Base-by-base conservation (phyloP, 2,329 filamentous ascomycete genomes). In the Sporothrix phasma region DNA sequence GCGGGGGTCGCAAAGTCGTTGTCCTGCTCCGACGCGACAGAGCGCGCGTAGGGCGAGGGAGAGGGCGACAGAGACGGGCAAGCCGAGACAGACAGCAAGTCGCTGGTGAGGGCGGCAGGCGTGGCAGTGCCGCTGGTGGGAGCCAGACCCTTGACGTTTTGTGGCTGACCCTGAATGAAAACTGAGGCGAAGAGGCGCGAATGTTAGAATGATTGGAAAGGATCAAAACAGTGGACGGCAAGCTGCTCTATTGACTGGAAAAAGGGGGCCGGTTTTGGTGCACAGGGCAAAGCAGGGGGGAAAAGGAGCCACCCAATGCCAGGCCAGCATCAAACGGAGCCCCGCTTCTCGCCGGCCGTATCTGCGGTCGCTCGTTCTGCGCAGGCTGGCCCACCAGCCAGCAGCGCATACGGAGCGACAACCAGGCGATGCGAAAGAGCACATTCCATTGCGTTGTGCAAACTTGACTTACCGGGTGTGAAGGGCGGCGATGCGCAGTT, bases 1-100 rank as follows among this genome's bases (percentile, higher is more conserved):
- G 72, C 92, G 87, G 39, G 93, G 92, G 73, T 97, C 92, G 76
- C 93, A 96, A 94, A 95, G 76, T 91, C 88, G 69, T 91, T 82
- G 74, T 91, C 88, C 69, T 83, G 80, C 72, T 91, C 88, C 1
- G 86, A 85, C 53, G 82, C 78, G 73, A 87, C 79, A 64, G 89
- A 85, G 70, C 83, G 80, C 69, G 90, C 86, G 68, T 90, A 87
- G 34, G 90, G 90, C 56, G 90, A 89, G 19, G 92, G 91, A 37
- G 91, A 96, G 22, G 92, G 91, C 31, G 91, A 95, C 68, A 94
- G 84, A 65, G 91, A 94, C 69, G 91, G 89, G 79, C 88, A 93
- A 53, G 88, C 86, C 72, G 69, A 68, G 45, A 65, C 68, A 10
- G 87, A 88, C 15, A 91, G 80, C 70, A 90, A 82, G 75, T 92